Evolutionary conservation across 495 filamentous ascomycete genomes (phyloP).

Genomic region (Lasiosphaeria ovina): DNA sequence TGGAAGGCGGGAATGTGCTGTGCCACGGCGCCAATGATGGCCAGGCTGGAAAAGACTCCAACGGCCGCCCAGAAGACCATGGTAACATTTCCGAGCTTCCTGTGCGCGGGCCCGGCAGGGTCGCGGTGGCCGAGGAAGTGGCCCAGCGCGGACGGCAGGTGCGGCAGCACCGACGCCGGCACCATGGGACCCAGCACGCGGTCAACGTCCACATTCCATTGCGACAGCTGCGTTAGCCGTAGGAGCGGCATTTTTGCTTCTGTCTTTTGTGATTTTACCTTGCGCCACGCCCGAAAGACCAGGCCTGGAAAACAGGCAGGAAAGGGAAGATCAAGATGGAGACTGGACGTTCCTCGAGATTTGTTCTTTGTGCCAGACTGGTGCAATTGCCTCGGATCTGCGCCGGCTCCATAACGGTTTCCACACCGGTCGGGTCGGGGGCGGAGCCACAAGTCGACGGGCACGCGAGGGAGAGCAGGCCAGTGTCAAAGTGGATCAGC

Average conservation of each 20-base stretch:
- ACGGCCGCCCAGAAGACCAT: conserved; percentile 53
- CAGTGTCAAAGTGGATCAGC: too few relatives aligned
- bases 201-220: conserved; percentile 65
- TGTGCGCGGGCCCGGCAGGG: conserved; percentile 17
- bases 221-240: background rate
- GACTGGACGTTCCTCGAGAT: too few relatives aligned
- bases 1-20: conserved; percentile 37
- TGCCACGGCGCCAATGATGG: conserved; percentile 46
- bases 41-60: conserved; percentile 52
- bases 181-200: conserved; percentile 60
- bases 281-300: background rate
- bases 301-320: background rate
- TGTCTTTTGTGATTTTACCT: background rate
- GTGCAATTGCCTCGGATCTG: too few relatives aligned
- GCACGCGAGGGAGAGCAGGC: too few relatives aligned
- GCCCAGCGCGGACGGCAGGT: conserved; percentile 45
- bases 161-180: conserved; percentile 47
- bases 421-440: too few relatives aligned
- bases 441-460: too few relatives aligned
- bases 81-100: conserved; percentile 47
- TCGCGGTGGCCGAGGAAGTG: conserved; percentile 53
- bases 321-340: background rate
- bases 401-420: too few relatives aligned
- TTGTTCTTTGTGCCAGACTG: too few relatives aligned
- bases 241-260: background rate